These are phyloP conservation scores for Rhododendron ferrugineum DNA, from an alignment of 148 eudicot species.

Conservation along the genomic window DNA sequence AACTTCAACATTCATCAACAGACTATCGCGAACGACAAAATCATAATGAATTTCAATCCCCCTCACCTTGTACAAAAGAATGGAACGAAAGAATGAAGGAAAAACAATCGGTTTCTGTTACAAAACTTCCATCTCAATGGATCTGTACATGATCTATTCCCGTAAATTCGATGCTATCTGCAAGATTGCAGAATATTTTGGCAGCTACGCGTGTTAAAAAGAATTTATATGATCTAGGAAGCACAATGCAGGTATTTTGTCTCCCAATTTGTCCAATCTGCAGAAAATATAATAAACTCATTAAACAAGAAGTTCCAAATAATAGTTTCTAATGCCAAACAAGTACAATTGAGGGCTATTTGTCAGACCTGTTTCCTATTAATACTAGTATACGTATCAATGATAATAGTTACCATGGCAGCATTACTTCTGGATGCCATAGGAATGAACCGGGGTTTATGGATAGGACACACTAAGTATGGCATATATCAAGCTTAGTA, in stretches of 20 bases:
- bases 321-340: not conserved
- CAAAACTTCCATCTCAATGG: constrained; percentile 11
- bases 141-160: not conserved
- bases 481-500: not conserved
- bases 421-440: not conserved
- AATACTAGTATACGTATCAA: not conserved
- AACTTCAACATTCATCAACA: constrained; percentile 17
- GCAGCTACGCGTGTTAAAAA: not conserved
- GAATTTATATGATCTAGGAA: not conserved
- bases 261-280: constrained; percentile 7
- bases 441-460: not conserved
- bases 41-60: not conserved
- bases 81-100: not conserved
- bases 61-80: not conserved
- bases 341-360: not conserved
- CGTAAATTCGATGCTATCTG: not conserved
- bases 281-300: not conserved
- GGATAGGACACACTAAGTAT: not conserved
- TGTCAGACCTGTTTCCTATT: not conserved
- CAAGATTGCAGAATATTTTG: not conserved
- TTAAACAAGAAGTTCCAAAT: not conserved
- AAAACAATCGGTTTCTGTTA: not conserved
- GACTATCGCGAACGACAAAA: not conserved
- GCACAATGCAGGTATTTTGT: not conserved
- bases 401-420: not conserved